Evolutionary conservation across 148 eudicot genomes (phyloP).

Genomic region (Camellia lanceoleosa): DNA sequence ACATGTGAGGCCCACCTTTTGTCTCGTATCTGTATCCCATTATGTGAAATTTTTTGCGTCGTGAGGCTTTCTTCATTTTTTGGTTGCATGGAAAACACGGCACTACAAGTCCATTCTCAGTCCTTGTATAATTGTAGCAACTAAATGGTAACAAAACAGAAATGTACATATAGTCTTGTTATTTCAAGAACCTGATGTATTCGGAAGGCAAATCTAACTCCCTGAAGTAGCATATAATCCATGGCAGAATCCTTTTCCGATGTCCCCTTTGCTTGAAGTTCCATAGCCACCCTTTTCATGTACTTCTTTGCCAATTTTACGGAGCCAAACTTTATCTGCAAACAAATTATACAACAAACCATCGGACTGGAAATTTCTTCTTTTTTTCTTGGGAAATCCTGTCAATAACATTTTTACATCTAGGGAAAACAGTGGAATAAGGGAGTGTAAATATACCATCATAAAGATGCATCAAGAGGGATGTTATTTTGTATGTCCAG

Average conservation of each 20-base stretch:
- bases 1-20: too few relatives aligned
- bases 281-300: conserved; percentile 77
- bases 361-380: too few relatives aligned
- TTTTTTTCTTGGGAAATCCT: too few relatives aligned
- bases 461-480: too few relatives aligned
- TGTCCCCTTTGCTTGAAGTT: conserved; percentile 64
- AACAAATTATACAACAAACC: background rate
- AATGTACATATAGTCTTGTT: background rate
- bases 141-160: background rate
- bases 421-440: background rate
- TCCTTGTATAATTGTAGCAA: background rate
- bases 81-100: background rate
- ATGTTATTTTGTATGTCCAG: too few relatives aligned
- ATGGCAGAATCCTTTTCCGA: conserved; percentile 65
- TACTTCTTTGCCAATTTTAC: conserved; percentile 77
- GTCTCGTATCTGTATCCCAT: too few relatives aligned
- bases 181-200: conserved; percentile 67
- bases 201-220: conserved; percentile 84
- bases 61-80: background rate
- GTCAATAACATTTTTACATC: too few relatives aligned
- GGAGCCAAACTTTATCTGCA: conserved; percentile 73
- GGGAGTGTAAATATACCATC: background rate
- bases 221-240: conserved; percentile 88
- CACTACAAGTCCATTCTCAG: background rate
- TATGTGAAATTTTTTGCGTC: too few relatives aligned